Conservation (phyloP, 164 flowering plant species). For the Magnolia sinica region DNA sequence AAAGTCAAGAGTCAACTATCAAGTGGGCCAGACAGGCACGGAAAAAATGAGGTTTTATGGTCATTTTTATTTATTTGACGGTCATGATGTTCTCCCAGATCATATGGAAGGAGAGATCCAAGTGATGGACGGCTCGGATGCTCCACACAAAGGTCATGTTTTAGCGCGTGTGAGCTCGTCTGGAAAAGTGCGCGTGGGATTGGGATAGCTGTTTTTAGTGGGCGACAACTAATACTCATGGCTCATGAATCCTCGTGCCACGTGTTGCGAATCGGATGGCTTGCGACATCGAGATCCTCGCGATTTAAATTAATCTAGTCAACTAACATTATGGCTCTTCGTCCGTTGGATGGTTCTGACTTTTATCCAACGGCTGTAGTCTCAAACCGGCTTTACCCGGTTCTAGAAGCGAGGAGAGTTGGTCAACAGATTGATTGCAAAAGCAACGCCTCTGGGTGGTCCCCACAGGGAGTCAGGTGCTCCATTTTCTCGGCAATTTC, state of each 20-base stretch:
- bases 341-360: background rate
- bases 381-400: background rate
- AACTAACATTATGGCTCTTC: background rate
- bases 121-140: background rate
- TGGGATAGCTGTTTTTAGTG: background rate
- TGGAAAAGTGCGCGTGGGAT: background rate
- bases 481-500: background rate
- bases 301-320: background rate
- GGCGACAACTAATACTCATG: background rate
- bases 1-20: no score
- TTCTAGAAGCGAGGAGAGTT: background rate
- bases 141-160: background rate
- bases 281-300: background rate
- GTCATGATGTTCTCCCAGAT: background rate
- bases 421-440: slow-evolving; percentile 1
- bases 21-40: no score
- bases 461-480: background rate
- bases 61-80: no score
- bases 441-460: background rate
- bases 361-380: background rate
- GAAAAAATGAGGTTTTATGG: no score
- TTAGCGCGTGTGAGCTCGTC: background rate
- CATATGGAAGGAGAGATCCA: background rate
- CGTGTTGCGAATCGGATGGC: background rate
- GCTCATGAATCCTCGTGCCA: background rate